Evolutionary conservation across 768 basidiomycete genomes (phyloP).

Genomic region (Hericium erinaceus): DNA sequence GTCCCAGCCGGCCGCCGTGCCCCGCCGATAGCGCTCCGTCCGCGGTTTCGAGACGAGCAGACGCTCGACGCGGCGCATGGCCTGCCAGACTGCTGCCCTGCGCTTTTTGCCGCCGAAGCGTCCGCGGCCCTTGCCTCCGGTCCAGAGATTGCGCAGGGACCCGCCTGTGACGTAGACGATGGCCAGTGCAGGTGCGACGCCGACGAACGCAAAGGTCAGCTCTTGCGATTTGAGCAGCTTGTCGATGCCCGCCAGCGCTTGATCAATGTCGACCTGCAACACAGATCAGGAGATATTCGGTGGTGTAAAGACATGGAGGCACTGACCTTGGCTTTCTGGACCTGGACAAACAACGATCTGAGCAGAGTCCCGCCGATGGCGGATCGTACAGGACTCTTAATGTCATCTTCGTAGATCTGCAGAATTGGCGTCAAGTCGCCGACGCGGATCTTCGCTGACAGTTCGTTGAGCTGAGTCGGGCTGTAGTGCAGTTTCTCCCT

Average conservation of each 20-base stretch:
- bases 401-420: constrained; percentile 84
- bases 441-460: constrained; percentile 56
- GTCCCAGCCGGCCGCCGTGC: constrained; percentile 13
- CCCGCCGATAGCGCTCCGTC: constrained; percentile 8
- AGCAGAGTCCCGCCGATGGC: constrained; percentile 74
- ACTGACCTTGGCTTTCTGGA: constrained; percentile 90
- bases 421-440: constrained; percentile 87
- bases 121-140: constrained; percentile 37
- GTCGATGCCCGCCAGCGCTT: constrained; percentile 86
- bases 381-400: constrained; percentile 78
- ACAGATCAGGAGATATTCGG: neutral
- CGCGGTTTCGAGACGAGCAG: constrained; percentile 46
- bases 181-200: constrained; percentile 82
- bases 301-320: neutral
- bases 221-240: constrained; percentile 90
- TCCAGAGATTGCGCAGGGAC: constrained; percentile 41
- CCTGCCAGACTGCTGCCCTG: constrained; percentile 54
- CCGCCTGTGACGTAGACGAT: constrained; percentile 63
- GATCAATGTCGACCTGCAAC: constrained; percentile 79
- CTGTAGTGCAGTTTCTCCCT: constrained; percentile 67
- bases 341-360: constrained; percentile 80
- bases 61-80: constrained; percentile 71
- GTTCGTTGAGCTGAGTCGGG: constrained; percentile 48
- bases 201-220: constrained; percentile 93
- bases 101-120: constrained; percentile 49